Evolutionary conservation across 2,329 filamentous ascomycete genomes (phyloP), one percentile per base, ranked within the genome.

Genomic region (Penicillium sp.): DNA sequence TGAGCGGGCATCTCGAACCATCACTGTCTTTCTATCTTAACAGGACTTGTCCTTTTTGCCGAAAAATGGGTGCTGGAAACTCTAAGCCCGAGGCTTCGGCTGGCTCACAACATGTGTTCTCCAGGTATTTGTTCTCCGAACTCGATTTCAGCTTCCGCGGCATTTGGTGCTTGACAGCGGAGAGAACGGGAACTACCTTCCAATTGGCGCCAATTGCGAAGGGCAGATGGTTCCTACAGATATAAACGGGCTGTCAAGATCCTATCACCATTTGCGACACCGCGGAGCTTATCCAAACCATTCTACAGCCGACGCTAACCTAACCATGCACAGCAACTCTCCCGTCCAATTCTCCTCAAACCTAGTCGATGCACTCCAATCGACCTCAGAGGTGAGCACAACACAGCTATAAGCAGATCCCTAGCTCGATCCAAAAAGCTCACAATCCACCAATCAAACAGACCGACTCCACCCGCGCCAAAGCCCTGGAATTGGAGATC

Each of bases 401-500:
- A 47, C 27, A 19, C 43, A n/a, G 41, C 50, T 48, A 40, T 29
- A 48, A 58, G 46, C 45, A 38, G 40, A 33, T 48, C 27, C 29
- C 31, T 10, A 51, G 56, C 23, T 29, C 44, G 44, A 49, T n/a
- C 1, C 29, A 38, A 25, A 29, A 54, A 34, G 5, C 55, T 40
- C 25, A 54, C 46, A 58, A 43, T 16, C 19, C 43, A 36, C 6
- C 45, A 36, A 23, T 21, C n/a, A 39, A 59, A 50, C 51, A 97
- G 93, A 93, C 89, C 77, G 92, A 97, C 79, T 86, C 87, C 59
- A 92, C 91, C 64, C 92, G 93, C 72, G 84, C 88, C 69, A 90
- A 90, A 78, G 82, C 87, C 70, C 80, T 91, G 75, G 93, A 97
- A 79, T 86, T 94, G 62, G 88, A 93, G 69, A 87, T 96, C 75